Percentiles rank a stretch among this genome's conserved stretches.
phyloP scores from a whole-genome alignment of 805 yeast species.

The Candida easanensis region DNA sequence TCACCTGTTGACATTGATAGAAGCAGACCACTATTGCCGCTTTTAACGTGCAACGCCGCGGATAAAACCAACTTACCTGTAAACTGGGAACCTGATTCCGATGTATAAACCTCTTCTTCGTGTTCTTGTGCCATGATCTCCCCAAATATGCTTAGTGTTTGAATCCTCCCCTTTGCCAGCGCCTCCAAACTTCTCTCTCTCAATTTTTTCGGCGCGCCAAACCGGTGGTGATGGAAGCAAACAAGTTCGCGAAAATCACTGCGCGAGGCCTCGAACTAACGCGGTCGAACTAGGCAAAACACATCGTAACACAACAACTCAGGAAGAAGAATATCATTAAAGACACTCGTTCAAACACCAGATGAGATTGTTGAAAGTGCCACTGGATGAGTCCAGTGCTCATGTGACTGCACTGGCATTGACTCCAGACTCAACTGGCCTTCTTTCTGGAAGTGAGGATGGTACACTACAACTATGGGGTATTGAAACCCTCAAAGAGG shows the following conservation, averaged over 20 bases:
- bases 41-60: too few relatives aligned
- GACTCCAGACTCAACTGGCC: constrained; percentile 1
- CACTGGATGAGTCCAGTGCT: constrained; percentile 4
- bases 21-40: background rate
- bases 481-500: constrained; percentile 6
- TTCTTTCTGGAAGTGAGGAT: constrained; percentile 13
- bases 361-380: constrained; percentile 23
- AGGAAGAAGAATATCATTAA: too few relatives aligned
- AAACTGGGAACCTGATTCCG: constrained; percentile 37
- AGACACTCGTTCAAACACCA: too few relatives aligned
- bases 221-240: background rate
- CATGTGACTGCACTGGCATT: constrained; percentile 13
- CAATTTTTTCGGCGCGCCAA: background rate
- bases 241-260: constrained; percentile 10
- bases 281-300: background rate
- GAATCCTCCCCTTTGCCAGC: too few relatives aligned
- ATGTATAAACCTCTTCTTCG: constrained; percentile 29
- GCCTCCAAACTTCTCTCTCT: background rate
- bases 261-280: background rate
- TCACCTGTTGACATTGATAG: background rate
- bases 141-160: too few relatives aligned
- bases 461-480: constrained; percentile 23
- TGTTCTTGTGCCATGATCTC: constrained; percentile 1
- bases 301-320: background rate
- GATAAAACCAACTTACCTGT: constrained; percentile 21